Conservation (phyloP, 1,284 basidiomycete species). For the Moesziomyces sp. region DNA sequence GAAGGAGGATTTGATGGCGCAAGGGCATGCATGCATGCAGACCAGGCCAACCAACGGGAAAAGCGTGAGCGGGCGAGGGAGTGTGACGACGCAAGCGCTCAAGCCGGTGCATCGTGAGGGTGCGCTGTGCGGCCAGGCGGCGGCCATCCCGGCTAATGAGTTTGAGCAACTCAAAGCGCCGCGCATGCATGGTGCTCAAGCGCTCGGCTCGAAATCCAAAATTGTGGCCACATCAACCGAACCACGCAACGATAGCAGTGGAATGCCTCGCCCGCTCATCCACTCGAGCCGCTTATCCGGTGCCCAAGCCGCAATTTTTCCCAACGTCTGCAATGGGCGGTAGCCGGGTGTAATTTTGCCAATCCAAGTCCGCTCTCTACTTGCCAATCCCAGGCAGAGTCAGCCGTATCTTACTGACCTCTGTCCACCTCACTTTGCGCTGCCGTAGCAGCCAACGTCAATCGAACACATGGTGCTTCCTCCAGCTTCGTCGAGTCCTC, state of each 20-base stretch:
- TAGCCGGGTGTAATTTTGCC: background rate
- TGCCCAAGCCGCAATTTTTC: background rate
- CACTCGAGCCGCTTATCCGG: background rate
- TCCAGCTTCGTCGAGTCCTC: no score
- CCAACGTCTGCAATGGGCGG: background rate
- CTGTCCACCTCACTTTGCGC: no score
- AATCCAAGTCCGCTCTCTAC: no score
- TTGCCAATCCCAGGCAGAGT: no score
- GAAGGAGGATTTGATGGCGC: background rate
- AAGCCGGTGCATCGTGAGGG: background rate
- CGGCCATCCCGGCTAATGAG: background rate
- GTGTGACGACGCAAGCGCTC: background rate
- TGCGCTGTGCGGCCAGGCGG: background rate
- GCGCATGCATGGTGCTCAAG: background rate
- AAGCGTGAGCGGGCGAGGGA: background rate
- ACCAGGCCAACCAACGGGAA: background rate
- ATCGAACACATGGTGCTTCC: no score
- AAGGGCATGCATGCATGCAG: background rate
- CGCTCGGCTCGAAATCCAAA: background rate
- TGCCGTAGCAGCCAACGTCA: no score
- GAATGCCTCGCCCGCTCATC: no score
- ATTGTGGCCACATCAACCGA: background rate
- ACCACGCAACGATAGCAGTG: no score
- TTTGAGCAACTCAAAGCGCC: background rate
- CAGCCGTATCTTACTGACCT: no score